These are phyloP conservation scores for Hirschioporus abietinus DNA, from an alignment of 768 basidiomycete species.

Conservation along the genomic window DNA sequence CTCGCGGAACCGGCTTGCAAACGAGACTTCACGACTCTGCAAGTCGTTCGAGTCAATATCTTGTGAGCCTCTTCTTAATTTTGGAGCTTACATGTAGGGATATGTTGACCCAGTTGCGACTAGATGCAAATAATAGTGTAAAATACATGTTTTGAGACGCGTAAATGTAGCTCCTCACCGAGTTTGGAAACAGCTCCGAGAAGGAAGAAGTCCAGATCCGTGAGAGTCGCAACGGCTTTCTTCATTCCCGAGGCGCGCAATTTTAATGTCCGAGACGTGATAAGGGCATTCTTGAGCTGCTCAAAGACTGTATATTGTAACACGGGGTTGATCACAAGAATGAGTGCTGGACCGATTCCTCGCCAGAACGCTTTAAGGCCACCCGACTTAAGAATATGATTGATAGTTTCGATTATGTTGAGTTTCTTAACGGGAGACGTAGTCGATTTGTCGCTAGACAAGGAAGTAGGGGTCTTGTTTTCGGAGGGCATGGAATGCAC, in stretches of 20 bases:
- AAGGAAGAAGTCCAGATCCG: slow-evolving; percentile 88
- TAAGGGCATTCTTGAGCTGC: slow-evolving; percentile 82
- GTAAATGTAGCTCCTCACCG: no score
- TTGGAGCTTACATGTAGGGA: slow-evolving; percentile 57
- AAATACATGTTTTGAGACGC: no score
- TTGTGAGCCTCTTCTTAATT: background rate
- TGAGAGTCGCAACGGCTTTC: slow-evolving; percentile 39
- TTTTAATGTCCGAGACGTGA: slow-evolving; percentile 54
- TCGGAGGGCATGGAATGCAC: slow-evolving; percentile 44
- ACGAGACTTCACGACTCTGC: slow-evolving; percentile 68
- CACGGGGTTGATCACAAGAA: slow-evolving; percentile 92
- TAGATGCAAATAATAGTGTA: slow-evolving; percentile 19
- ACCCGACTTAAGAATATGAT: slow-evolving; percentile 63
- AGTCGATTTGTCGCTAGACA: slow-evolving; percentile 17
- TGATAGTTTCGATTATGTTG: slow-evolving; percentile 60
- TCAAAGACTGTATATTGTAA: slow-evolving; percentile 94
- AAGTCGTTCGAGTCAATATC: background rate
- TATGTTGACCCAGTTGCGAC: slow-evolving; percentile 59
- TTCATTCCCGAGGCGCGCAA: slow-evolving; percentile 42
- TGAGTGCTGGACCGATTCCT: slow-evolving; percentile 89
- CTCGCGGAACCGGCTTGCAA: slow-evolving; percentile 69
- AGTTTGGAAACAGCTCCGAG: slow-evolving; percentile 95
- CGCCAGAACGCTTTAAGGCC: slow-evolving; percentile 86
- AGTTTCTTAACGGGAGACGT: slow-evolving; percentile 40
- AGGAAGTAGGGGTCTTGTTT: slow-evolving; percentile 15